Conservation (phyloP, 2,329 filamentous ascomycete genomes). For the Sporothrix luriei region DNA sequence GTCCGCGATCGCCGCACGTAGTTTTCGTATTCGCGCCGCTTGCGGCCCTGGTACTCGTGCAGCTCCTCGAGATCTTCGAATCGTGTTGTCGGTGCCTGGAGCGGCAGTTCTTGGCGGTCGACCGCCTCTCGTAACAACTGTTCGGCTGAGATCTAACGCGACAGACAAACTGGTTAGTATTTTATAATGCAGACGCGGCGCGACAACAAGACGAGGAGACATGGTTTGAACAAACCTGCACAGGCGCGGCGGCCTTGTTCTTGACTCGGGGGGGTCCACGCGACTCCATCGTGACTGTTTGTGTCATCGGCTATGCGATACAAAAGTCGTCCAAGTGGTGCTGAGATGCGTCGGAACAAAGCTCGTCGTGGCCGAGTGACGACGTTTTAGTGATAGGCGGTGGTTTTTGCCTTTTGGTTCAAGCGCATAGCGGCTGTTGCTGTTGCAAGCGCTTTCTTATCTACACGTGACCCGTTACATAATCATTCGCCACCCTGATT, state of each 20-base stretch:
- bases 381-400: neutral
- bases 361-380: no score
- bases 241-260: slow-evolving; percentile 91
- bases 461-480: slow-evolving; percentile 4
- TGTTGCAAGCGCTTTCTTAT: neutral
- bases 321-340: neutral
- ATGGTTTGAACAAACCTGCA: slow-evolving; percentile 42
- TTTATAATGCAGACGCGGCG: neutral
- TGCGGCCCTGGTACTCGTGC: slow-evolving; percentile 94
- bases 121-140: slow-evolving; percentile 96
- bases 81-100: slow-evolving; percentile 89
- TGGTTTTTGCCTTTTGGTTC: slow-evolving; percentile 11
- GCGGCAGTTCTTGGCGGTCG: slow-evolving; percentile 84
- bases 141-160: slow-evolving; percentile 85
- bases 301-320: neutral
- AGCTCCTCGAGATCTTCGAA: slow-evolving; percentile 97
- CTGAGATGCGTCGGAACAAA: neutral
- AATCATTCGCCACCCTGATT: neutral
- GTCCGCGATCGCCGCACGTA: slow-evolving; percentile 93
- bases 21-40: slow-evolving; percentile 95
- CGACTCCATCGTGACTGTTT: slow-evolving; percentile 69
- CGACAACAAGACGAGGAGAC: neutral
- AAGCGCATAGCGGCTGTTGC: neutral
- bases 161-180: neutral
- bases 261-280: slow-evolving; percentile 95